Evolutionary conservation across 192 early-diverging fungal genomes (phyloP).

Genomic region (Radiomyces spectabilis): DNA sequence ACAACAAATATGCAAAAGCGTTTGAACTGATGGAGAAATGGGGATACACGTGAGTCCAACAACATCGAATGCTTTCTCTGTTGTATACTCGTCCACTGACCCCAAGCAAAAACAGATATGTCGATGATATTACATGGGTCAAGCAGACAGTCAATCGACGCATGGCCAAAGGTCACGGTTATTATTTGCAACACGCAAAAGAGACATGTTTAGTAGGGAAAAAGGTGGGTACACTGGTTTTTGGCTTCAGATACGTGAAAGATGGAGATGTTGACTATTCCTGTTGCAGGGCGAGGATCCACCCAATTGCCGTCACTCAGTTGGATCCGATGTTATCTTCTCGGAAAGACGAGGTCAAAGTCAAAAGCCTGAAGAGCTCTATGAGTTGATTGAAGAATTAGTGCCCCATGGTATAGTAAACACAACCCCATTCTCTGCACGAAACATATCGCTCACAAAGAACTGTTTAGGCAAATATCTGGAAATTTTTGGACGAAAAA

Average conservation of each 20-base stretch:
- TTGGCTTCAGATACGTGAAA: neutral
- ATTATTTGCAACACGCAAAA: conserved; percentile 96
- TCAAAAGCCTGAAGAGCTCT: conserved; percentile 94
- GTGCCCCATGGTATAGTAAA: conserved; percentile 64
- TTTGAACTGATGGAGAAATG: conserved; percentile 93
- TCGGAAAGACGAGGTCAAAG: conserved; percentile 90
- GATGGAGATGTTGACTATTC: neutral
- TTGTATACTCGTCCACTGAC: neutral
- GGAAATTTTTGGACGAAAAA: conserved; percentile 94
- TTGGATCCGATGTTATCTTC: conserved; percentile 87
- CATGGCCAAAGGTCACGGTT: conserved; percentile 96
- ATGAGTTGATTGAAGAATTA: conserved; percentile 91
- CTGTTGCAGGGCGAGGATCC: conserved; percentile 60
- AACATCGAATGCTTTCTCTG: neutral
- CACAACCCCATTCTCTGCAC: neutral
- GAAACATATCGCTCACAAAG: neutral
- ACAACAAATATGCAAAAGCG: conserved; percentile 94
- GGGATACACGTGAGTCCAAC: conserved; percentile 70
- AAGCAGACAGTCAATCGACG: conserved; percentile 94
- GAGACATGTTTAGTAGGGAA: conserved; percentile 95
- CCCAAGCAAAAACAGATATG: conserved; percentile 47
- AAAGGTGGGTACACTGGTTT: conserved; percentile 48
- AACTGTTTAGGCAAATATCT: conserved; percentile 66
- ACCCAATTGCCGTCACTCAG: conserved; percentile 58
- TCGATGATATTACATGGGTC: conserved; percentile 96